Percentiles rank a stretch among this genome's conserved stretches.
Evolutionary conservation across 805 yeast species (phyloP).

Genomic region (Lachancea fermentati): DNA sequence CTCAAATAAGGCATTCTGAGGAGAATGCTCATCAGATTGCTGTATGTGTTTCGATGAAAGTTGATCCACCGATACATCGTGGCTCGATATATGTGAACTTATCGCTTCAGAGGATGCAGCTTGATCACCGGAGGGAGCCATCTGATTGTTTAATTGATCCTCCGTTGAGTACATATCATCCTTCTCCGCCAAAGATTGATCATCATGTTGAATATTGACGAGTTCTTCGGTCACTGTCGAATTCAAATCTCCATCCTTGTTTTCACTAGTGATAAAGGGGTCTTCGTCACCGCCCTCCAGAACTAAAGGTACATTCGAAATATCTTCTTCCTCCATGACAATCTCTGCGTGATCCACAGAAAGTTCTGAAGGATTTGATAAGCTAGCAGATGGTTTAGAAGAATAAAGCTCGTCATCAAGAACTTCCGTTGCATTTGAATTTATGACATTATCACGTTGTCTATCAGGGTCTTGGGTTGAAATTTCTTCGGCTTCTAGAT

Average conservation of each 20-base stretch:
- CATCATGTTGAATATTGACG: conserved; percentile 1
- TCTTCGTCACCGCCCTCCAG: no score
- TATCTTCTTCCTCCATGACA: no score
- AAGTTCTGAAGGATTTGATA: no score
- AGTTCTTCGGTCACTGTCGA: not conserved
- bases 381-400: no score
- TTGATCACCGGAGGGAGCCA: not conserved
- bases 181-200: conserved; percentile 18
- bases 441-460: not conserved
- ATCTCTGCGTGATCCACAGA: no score
- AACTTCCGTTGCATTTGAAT: no score
- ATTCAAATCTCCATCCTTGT: no score
- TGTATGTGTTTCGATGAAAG: not conserved
- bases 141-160: not conserved
- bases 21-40: not conserved
- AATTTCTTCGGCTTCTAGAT: not conserved
- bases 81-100: no score
- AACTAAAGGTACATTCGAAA: no score
- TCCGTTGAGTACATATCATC: conserved; percentile 7
- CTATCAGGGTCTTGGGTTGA: not conserved
- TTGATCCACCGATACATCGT: no score
- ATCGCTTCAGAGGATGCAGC: not conserved
- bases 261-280: no score
- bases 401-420: no score
- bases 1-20: not conserved